These are phyloP conservation scores for Rubia yunnanensis DNA, from an alignment of 257 asterid species.

Conservation along the genomic window DNA sequence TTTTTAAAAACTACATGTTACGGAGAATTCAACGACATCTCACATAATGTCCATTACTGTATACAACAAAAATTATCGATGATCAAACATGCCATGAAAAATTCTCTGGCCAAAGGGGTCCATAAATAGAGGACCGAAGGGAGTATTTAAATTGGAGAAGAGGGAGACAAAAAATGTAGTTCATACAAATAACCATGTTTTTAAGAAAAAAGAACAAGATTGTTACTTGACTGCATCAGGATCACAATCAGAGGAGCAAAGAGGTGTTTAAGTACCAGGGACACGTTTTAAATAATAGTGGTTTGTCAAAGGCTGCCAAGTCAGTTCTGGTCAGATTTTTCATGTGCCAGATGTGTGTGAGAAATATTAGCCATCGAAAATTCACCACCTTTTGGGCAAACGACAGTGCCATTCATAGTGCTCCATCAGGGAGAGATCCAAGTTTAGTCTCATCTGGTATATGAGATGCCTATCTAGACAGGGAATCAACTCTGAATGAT, in stretches of 20 bases:
- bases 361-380: conserved; percentile 93
- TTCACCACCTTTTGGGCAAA: conserved; percentile 78
- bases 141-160: no score
- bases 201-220: no score
- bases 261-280: conserved; percentile 78
- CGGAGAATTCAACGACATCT: no score
- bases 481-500: conserved; percentile 92
- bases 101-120: no score
- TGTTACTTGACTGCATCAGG: conserved; percentile 93
- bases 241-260: conserved; percentile 78
- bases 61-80: no score
- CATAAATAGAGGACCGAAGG: no score
- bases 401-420: conserved; percentile 99
- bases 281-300: conserved; percentile 64
- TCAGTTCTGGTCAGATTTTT: conserved; percentile 97
- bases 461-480: conserved; percentile 94
- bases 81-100: no score
- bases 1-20: no score
- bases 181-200: no score
- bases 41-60: no score
- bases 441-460: conserved; percentile 80
- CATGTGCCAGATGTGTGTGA: conserved; percentile 91
- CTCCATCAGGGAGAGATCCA: conserved; percentile 95
- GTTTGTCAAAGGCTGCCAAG: conserved; percentile 85
- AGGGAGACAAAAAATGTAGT: no score